Evolutionary conservation across 441 rosid genomes (phyloP).

Genomic region (Corymbia calophylla): DNA sequence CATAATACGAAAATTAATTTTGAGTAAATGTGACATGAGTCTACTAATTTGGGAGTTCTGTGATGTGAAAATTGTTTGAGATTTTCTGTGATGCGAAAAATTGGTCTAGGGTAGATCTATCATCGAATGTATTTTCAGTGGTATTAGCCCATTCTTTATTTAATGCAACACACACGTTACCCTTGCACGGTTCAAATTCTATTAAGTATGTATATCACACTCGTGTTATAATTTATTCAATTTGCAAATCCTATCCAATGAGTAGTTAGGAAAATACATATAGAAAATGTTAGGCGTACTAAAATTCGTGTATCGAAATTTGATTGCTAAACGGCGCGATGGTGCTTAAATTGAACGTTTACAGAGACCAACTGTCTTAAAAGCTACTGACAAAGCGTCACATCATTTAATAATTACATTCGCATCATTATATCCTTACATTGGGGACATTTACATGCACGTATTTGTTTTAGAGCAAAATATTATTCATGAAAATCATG

Average conservation of each 20-base stretch:
- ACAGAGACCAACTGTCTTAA: not conserved
- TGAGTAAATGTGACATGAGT: not conserved
- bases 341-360: no score
- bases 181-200: accelerated
- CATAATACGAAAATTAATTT: not conserved
- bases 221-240: not conserved
- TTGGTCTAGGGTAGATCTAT: not conserved
- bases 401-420: not conserved
- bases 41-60: not conserved
- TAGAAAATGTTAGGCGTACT: not conserved
- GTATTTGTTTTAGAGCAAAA: not conserved
- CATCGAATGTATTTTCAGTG: not conserved
- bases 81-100: not conserved
- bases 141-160: not conserved
- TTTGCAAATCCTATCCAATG: not conserved
- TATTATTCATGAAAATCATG: not conserved
- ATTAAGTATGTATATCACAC: not conserved
- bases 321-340: not conserved
- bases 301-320: not conserved
- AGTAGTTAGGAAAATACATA: not conserved
- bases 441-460: not conserved
- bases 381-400: not conserved
- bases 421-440: accelerated
- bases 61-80: not conserved
- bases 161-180: not conserved